phyloP scores from a whole-genome alignment of 1,284 basidiomycete genomes.

The Ustilago trichophora region DNA sequence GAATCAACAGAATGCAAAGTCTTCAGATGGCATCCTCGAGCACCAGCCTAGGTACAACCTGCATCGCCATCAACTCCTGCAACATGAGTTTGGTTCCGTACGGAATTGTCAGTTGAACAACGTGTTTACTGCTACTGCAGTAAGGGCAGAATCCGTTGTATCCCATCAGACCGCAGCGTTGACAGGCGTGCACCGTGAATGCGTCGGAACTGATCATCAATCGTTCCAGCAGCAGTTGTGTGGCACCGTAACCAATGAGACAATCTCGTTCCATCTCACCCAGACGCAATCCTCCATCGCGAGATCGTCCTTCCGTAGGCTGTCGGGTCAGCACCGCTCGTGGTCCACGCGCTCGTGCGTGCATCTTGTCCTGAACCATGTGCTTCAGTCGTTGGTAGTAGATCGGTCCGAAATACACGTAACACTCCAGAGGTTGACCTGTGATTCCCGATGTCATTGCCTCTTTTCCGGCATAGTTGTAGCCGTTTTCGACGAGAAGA shows the following conservation, averaged over 20 bases:
- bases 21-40: conserved; percentile 58
- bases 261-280: conserved; percentile 99
- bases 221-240: conserved; percentile 91
- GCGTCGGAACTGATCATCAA: conserved; percentile 92
- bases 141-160: conserved; percentile 73
- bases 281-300: conserved; percentile 94
- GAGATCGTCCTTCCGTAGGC: conserved; percentile 95
- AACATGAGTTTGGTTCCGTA: conserved; percentile 97
- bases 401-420: conserved; percentile 98
- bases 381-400: conserved; percentile 78
- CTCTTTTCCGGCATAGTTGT: conserved; percentile 97
- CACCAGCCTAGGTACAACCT: conserved; percentile 68
- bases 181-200: conserved; percentile 95
- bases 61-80: conserved; percentile 80
- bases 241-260: conserved; percentile 72
- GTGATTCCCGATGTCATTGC: conserved; percentile 98
- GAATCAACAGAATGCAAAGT: no score
- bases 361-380: conserved; percentile 98
- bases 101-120: conserved; percentile 95
- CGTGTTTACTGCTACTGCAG: conserved; percentile 94
- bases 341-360: conserved; percentile 84
- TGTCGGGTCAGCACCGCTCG: conserved; percentile 95
- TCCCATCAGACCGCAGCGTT: conserved; percentile 92
- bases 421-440: conserved; percentile 92
- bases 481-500: conserved; percentile 92